Conservation (phyloP, 2,329 filamentous ascomycete species). For the Aspergillus floridensis region DNA sequence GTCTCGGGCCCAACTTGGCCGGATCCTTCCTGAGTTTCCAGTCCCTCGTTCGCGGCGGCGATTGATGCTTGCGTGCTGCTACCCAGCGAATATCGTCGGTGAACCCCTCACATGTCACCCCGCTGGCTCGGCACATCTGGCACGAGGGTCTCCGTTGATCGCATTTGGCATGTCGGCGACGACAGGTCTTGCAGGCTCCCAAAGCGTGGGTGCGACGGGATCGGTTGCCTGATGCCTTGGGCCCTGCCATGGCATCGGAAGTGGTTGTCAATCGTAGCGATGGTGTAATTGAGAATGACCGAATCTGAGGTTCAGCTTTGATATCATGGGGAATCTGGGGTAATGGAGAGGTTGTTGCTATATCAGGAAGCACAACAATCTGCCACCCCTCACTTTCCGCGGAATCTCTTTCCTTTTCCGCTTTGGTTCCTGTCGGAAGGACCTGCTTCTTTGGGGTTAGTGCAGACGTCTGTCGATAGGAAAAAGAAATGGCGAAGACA, state of each 20-base stretch:
- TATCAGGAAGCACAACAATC: not conserved
- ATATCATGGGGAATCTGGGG: not conserved
- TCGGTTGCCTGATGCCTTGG: slow-evolving; percentile 5
- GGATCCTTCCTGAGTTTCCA: slow-evolving; percentile 6
- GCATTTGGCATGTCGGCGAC: slow-evolving; percentile 37
- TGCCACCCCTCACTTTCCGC: not conserved
- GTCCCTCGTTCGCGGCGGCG: slow-evolving; percentile 2
- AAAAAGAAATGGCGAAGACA: too few species aligned
- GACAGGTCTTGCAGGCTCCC: slow-evolving; percentile 36
- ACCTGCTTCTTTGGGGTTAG: slow-evolving; percentile 1
- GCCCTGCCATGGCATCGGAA: not conserved
- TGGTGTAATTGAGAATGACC: not conserved
- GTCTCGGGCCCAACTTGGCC: slow-evolving; percentile 23
- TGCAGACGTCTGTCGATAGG: not conserved
- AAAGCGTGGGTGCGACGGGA: slow-evolving; percentile 31
- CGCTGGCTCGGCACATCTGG: slow-evolving; percentile 28
- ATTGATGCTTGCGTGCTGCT: slow-evolving; percentile 4
- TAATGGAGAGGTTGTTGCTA: not conserved
- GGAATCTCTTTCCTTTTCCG: not conserved
- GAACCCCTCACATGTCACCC: slow-evolving; percentile 32
- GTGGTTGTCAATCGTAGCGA: not conserved
- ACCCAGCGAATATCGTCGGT: slow-evolving; percentile 32
- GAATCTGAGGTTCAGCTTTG: not conserved
- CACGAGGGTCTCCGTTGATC: slow-evolving; percentile 36
- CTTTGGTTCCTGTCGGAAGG: not conserved